phyloP scores from a whole-genome alignment of 208 protist species.

The Novymonas esmeraldas region DNA sequence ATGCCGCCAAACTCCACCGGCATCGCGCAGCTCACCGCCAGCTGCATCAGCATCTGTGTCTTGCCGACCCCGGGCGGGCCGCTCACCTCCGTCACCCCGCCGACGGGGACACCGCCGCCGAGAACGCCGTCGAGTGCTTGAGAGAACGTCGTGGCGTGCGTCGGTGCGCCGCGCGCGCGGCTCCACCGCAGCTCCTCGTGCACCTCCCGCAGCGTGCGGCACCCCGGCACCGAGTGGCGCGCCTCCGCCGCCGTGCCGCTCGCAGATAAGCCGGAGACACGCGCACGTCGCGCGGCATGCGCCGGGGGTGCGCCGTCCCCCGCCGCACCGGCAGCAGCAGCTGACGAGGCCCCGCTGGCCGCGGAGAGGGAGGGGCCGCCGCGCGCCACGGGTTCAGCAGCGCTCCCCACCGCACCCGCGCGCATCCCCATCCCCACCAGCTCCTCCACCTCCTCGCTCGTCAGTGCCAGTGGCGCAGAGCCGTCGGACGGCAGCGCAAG shows the following conservation, averaged over 20 bases:
- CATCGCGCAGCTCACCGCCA: conserved; percentile 79
- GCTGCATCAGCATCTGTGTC: conserved; percentile 91
- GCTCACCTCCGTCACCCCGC: conserved; percentile 76
- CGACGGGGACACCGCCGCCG: conserved; percentile 65
- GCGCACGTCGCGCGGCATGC: no score
- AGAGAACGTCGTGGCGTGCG: conserved; percentile 74
- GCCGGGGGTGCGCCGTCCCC: no score
- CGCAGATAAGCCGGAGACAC: no score
- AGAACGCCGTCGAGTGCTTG: conserved; percentile 76
- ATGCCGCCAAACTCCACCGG: conserved; percentile 74
- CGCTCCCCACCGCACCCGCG: not conserved
- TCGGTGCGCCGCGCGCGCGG: not conserved
- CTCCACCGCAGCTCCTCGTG: not conserved
- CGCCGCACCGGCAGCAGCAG: no score
- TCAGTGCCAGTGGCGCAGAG: conserved; percentile 5
- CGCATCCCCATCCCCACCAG: conserved; percentile 3
- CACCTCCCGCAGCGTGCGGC: conserved; percentile 15
- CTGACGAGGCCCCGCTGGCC: no score
- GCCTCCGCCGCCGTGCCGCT: no score
- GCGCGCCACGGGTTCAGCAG: no score
- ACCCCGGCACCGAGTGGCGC: conserved; percentile 4
- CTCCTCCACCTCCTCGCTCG: conserved; percentile 16
- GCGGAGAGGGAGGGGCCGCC: no score
- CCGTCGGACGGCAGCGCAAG: no score
- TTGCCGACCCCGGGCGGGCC: conserved; percentile 93